Evolutionary conservation across 257 asterid genomes (phyloP).

Genomic region (Linaria vulgaris): DNA sequence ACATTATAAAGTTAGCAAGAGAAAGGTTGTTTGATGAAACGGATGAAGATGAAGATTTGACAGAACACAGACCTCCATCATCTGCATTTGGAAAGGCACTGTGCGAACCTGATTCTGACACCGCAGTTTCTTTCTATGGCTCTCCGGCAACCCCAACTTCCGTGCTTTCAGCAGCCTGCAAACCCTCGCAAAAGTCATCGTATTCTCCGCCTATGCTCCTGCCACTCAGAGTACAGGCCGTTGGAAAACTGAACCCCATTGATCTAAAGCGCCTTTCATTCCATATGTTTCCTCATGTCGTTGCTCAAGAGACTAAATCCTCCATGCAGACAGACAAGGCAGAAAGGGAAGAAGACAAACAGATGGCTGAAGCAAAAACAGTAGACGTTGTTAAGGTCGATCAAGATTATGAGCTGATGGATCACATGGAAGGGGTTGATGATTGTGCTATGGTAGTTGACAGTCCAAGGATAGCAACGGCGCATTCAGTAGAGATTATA

Average conservation of each 20-base stretch:
- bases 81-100: slow-evolving; percentile 48
- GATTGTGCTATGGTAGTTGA: slow-evolving; percentile 38
- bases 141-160: slow-evolving; percentile 93
- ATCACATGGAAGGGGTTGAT: slow-evolving; percentile 29
- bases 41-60: slow-evolving; percentile 63
- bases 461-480: slow-evolving; percentile 18
- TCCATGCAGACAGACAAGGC: slow-evolving; percentile 29
- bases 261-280: slow-evolving; percentile 77
- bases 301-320: slow-evolving; percentile 42
- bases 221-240: slow-evolving; percentile 63
- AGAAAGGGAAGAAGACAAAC: slow-evolving; percentile 24
- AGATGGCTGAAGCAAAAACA: slow-evolving; percentile 25
- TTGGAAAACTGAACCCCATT: slow-evolving; percentile 73
- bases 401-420: slow-evolving; percentile 41
- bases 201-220: slow-evolving; percentile 57
- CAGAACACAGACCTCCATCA: slow-evolving; percentile 40
- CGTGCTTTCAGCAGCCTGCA: slow-evolving; percentile 55
- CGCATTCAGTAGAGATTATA: slow-evolving; percentile 21
- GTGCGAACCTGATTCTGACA: slow-evolving; percentile 48
- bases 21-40: slow-evolving; percentile 64
- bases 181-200: slow-evolving; percentile 31
- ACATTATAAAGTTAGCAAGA: slow-evolving; percentile 62
- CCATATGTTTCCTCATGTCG: slow-evolving; percentile 61
- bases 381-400: slow-evolving; percentile 20
- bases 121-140: slow-evolving; percentile 37